phyloP scores from a whole-genome alignment of 164 flowering plant species.

The Magnolia sinica region DNA sequence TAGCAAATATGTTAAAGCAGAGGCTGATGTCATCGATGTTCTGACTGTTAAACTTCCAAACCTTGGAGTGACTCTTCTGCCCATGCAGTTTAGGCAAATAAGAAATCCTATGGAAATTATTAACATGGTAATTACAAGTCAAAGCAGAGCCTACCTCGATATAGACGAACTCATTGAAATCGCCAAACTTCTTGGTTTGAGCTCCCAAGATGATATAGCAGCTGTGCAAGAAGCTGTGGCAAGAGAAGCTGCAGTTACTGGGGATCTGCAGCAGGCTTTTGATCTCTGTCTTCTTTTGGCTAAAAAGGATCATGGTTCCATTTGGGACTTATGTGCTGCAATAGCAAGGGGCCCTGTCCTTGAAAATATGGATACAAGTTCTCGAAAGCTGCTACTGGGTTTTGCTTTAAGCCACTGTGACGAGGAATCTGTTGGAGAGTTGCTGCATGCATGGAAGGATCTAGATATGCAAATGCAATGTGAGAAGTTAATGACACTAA shows the following conservation, averaged over 20 bases:
- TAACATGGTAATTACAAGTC: conserved; percentile 78
- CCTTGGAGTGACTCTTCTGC: conserved; percentile 89
- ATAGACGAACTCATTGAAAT: conserved; percentile 87
- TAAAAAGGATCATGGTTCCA: conserved; percentile 75
- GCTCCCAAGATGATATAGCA: conserved; percentile 69
- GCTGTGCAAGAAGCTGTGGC: conserved; percentile 94
- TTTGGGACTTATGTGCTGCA: conserved; percentile 98
- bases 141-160: conserved; percentile 81
- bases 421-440: conserved; percentile 83
- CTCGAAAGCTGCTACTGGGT: conserved; percentile 80
- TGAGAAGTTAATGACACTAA: conserved; percentile 48
- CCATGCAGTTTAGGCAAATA: conserved; percentile 87
- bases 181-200: conserved; percentile 89
- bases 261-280: conserved; percentile 90
- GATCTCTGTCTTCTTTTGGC: conserved; percentile 87
- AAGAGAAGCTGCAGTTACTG: conserved; percentile 96
- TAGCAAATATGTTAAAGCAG: conserved; percentile 71
- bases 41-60: conserved; percentile 82
- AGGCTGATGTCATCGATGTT: conserved; percentile 83
- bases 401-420: conserved; percentile 96
- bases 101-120: conserved; percentile 91
- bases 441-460: conserved; percentile 94
- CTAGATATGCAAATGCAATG: conserved; percentile 82
- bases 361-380: conserved; percentile 70
- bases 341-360: conserved; percentile 90